Evolutionary conservation across 495 filamentous ascomycete species (phyloP), one percentile per base, ranked within the genome.

Genomic region (Xanthoparmelia taractica): DNA sequence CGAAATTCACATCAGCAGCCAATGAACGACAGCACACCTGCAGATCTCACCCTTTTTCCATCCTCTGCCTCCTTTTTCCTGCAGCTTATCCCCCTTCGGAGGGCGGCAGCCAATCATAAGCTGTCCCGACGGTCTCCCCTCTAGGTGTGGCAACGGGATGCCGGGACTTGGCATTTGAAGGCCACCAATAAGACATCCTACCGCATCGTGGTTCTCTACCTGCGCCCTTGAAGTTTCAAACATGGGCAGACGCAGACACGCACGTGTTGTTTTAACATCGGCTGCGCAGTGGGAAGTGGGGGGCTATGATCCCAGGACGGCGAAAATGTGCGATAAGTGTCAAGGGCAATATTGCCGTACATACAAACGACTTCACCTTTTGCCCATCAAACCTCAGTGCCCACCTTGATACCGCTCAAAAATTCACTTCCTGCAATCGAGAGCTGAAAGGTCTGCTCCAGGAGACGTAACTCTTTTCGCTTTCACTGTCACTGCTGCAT

Each of bases 381-480:
- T n/a, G n/a, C n/a, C n/a, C n/a, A n/a, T n/a, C n/a, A 11, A 1
- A 25, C 0, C 23, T 10, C n/a, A 23, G 3, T 4, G 7, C 0
- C 2, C 43, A 2, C 1, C 43, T 23, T 47, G n/a, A 11, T 45
- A 8, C 10, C 45, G n/a, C 2, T 12, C 11, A 2, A 2, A 25
- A 8, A 2, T 25, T 52, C 18, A 11, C 2, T 31, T 29, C 27
- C 48, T 52, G 0, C 0, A 52, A 12, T 8, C 27, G 13, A 23
- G 45, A 20, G 13, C 48, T 18, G 12, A 12, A 31, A 17, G 8
- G 25, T 17, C 48, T 7, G 15, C 13, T 18, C 27, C 2, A 17
- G 31, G 25, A 15, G 2, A 18, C 48, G 18, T 4, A 2, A 25
- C 27, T 17, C 11, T 25, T n/a, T n/a, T 27, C 45, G 25, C 45